Percentiles rank a stretch among this genome's conserved stretches.
Evolutionary conservation across 148 eudicot species (phyloP).

Genomic region (Rhododendron vialii): DNA sequence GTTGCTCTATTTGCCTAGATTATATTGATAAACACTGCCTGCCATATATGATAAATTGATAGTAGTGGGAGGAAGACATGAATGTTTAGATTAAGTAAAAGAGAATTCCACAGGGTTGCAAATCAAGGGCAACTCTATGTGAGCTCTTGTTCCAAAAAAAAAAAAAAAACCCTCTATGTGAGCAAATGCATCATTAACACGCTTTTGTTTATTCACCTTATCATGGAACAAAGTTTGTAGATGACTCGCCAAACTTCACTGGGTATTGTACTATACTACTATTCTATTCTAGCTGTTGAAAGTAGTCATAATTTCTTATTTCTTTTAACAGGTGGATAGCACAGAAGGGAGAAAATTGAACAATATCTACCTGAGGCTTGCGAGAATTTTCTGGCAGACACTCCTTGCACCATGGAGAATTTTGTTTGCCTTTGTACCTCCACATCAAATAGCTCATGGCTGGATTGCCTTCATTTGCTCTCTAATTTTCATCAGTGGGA

Average conservation of each 20-base stretch:
- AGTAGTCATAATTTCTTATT: background rate
- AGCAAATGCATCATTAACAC: background rate
- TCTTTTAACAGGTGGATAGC: slow-evolving; percentile 49
- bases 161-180: background rate
- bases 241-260: background rate
- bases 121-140: background rate
- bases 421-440: slow-evolving; percentile 79
- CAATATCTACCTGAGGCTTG: slow-evolving; percentile 20
- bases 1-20: background rate
- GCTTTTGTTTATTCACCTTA: background rate
- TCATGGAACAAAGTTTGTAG: background rate
- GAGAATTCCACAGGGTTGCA: background rate
- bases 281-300: background rate
- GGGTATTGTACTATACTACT: background rate
- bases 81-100: background rate
- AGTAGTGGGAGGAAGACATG: background rate
- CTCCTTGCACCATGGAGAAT: slow-evolving; percentile 73
- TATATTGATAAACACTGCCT: background rate
- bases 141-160: too few species aligned
- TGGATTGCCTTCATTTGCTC: slow-evolving; percentile 88
- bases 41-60: background rate
- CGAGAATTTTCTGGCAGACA: slow-evolving; percentile 47
- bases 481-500: slow-evolving; percentile 66
- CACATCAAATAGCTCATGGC: slow-evolving; percentile 74
- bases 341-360: slow-evolving; percentile 35